Evolutionary conservation across 129 eudicot species (phyloP), one percentile per base, ranked within the genome.

Genomic region (Centella asiatica): DNA sequence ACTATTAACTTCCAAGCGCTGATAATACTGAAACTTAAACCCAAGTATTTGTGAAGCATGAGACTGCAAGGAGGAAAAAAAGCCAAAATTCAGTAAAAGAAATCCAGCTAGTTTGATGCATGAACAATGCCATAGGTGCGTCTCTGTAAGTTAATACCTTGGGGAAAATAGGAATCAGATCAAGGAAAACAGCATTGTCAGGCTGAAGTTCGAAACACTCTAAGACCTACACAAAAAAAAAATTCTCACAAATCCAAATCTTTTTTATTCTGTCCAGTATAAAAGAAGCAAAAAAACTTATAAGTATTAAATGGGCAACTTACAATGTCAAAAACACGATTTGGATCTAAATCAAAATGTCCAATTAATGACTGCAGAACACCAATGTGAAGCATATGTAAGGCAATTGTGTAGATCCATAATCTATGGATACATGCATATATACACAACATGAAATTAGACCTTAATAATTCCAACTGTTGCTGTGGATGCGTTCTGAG

Each of bases 311-410:
- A 57, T 20, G 9, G 52, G 46, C 10, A 57, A 78, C 99, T 87
- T 75, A 93, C 99, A 65, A 93, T 93, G 73, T 93, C 99, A 68
- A 93, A 93, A 51, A 93, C 99, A 31, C 99, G 99, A 62, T 93
- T 93, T n/a, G 99, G 99, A 66, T 93, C 99, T 80, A 93, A 78
- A 81, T 93, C 93, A 75, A 93, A 93, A 79, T 93, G 99, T 27
- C 99, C 99, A 54, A 93, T 93, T 60, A 93, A 75, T 44, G 99
- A 93, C 99, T 93, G 95, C 79, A 85, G 55, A 48, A 0, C 45
- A 76, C 44, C 52, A 55, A 63, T 18, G 56, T 64, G 74, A n/a
- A n/a, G n/a, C n/a, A n/a, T n/a, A n/a, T n/a, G n/a, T n/a, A n/a
- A n/a, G n/a, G n/a, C n/a, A n/a, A n/a, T n/a, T n/a, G n/a, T n/a